phyloP scores from a whole-genome alignment of 148 eudicot species.

The Selenicereus undatus region DNA sequence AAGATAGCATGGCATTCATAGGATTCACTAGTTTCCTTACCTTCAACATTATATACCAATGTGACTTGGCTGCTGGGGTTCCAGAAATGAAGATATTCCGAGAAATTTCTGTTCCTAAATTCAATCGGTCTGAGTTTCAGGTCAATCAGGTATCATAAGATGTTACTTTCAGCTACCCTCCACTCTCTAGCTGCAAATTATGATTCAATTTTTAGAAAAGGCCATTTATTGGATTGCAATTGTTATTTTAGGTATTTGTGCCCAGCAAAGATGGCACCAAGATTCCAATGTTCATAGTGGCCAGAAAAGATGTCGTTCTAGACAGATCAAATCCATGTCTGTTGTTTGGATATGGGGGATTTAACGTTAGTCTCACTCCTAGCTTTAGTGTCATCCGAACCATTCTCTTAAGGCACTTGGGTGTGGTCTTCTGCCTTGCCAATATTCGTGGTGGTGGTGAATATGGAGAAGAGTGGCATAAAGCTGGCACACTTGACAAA shows the following conservation, averaged over 20 bases:
- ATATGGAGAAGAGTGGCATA: conserved; percentile 98
- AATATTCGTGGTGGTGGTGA: conserved; percentile 98
- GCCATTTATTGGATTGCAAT: neutral
- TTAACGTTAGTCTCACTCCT: conserved; percentile 69
- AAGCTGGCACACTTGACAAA: conserved; percentile 60
- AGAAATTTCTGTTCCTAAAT: conserved; percentile 70
- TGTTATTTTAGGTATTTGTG: conserved; percentile 50
- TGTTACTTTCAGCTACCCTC: neutral
- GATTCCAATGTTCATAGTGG: conserved; percentile 74
- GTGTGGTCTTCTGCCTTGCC: conserved; percentile 64
- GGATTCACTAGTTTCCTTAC: conserved; percentile 77
- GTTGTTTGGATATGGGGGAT: conserved; percentile 83
- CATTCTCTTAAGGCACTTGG: conserved; percentile 64
- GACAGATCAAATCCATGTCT: conserved; percentile 90
- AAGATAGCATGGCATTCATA: conserved; percentile 52
- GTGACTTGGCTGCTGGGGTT: conserved; percentile 42
- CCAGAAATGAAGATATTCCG: conserved; percentile 72
- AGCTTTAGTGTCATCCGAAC: conserved; percentile 56
- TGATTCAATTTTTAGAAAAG: neutral
- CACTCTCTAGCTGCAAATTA: neutral
- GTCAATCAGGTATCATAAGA: conserved; percentile 43
- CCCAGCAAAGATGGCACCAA: conserved; percentile 79
- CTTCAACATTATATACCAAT: conserved; percentile 69
- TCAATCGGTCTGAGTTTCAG: conserved; percentile 63
- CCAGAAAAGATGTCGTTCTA: conserved; percentile 49